Evolutionary conservation across 805 yeast species (phyloP), one percentile per base, ranked within the genome.

Genomic region (Starmerella stellata): DNA sequence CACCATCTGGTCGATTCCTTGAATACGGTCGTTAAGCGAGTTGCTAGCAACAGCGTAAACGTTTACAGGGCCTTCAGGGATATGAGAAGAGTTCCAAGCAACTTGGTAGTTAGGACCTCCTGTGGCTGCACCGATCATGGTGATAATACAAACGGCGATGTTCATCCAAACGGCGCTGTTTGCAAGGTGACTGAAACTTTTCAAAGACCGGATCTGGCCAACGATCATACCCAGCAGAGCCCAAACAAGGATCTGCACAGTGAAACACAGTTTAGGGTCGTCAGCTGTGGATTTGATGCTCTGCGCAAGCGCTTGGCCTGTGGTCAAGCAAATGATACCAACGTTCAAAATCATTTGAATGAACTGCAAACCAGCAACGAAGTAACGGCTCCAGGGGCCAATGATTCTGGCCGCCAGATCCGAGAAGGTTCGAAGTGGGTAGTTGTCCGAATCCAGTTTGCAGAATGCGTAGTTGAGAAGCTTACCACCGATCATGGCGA

Each of bases 151-250:
- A 30, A 63, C 54, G n/a, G 61, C 58, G 43, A 65, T 54, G 51
- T 63, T 65, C 62, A 61, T 59, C 65, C 66, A 65, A 37, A 65
- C 62, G n/a, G 69, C 66, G 13, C 56, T 40, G 50, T 62, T 63
- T 30, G 70, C 68, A 30, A 64, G 43, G 45, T 56, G 58, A 5
- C 66, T 64, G 41, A 64, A 59, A 35, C 52, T 51, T 31, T 58
- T 59, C 32, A 66, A 48, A 11, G 64, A 52, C 23, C 59, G 53
- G 40, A 66, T 59, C 46, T 60, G 67, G 15, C 68, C 65, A 9
- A 64, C 50, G 30, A 61, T 49, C 62, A 63, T 59, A 36, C 69
- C 68, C 28, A 60, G 56, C 28, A 64, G 39, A 20, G 61, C 62
- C 66, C 68, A 65, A 30, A 63, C 61, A 16, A 65, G 52, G 37